A percentile compares a stretch with the other conserved stretches of the same genome.
Evolutionary conservation across 2,329 filamentous ascomycete species (phyloP).

Genomic region (Epichloe uncinata): DNA sequence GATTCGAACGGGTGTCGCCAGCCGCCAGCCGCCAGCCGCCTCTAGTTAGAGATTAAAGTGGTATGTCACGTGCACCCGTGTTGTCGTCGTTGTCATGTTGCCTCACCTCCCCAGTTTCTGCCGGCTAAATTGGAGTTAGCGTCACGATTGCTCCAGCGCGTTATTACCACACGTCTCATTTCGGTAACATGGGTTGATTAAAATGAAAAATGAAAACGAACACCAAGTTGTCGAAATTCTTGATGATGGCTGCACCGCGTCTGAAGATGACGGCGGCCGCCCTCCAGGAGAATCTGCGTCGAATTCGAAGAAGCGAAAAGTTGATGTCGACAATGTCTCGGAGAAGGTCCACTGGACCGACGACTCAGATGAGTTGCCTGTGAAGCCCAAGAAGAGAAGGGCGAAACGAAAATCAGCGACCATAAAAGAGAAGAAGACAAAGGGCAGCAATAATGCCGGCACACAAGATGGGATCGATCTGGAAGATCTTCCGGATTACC

Average conservation of each 20-base stretch:
- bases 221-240: conserved; percentile 13
- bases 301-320: conserved; percentile 24
- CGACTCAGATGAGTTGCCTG: conserved; percentile 47
- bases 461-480: conserved; percentile 33
- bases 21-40: too few relatives aligned
- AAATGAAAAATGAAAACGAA: conserved; percentile 4
- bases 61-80: conserved; percentile 1
- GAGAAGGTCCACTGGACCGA: conserved; percentile 42
- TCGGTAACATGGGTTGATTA: conserved; percentile 1
- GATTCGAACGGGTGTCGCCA: not conserved
- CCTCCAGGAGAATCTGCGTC: conserved; percentile 1
- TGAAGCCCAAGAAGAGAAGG: conserved; percentile 31
- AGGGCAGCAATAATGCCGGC: conserved; percentile 18
- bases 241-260: conserved; percentile 13
- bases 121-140: too few relatives aligned
- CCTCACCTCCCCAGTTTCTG: too few relatives aligned
- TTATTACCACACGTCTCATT: too few relatives aligned
- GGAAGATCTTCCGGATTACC: conserved; percentile 57
- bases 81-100: not conserved
- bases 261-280: conserved; percentile 10
- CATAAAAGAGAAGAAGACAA: conserved; percentile 12
- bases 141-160: not conserved
- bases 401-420: conserved; percentile 17
- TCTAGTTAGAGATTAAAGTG: not conserved
- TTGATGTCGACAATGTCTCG: conserved; percentile 17